phyloP scores from a whole-genome alignment of 129 eudicot species.

The Chrysanthemum makinoi region DNA sequence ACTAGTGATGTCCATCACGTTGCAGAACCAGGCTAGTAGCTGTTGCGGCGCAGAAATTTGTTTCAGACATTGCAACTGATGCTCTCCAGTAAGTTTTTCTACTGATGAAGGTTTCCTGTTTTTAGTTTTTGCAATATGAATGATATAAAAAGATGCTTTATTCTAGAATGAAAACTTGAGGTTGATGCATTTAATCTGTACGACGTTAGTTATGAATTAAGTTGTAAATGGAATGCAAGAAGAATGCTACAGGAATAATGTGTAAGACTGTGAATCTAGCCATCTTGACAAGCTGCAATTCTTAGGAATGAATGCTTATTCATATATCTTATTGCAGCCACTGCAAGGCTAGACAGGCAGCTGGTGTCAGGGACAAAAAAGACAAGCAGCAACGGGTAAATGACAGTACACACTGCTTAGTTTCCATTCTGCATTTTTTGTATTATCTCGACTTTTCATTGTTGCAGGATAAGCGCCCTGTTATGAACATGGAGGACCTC shows the following conservation, averaged over 20 bases:
- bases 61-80: slow-evolving; percentile 78
- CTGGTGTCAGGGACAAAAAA: slow-evolving; percentile 72
- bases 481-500: slow-evolving; percentile 91
- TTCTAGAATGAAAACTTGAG: not conserved
- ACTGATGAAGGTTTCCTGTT: not conserved
- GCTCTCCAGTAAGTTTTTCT: slow-evolving; percentile 75
- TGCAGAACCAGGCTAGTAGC: slow-evolving; percentile 88
- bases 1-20: not conserved
- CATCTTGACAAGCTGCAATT: not conserved
- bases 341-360: slow-evolving; percentile 82
- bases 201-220: not conserved
- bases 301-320: not conserved
- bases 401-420: not conserved
- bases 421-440: not conserved
- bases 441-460: not conserved
- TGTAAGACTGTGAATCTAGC: not conserved
- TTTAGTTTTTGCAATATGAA: not conserved
- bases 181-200: not conserved
- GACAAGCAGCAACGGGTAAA: slow-evolving; percentile 80
- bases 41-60: slow-evolving; percentile 89
- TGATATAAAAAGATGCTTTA: not conserved
- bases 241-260: not conserved
- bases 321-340: slow-evolving; percentile 44
- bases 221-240: not conserved
- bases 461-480: slow-evolving; percentile 72